Conservation (phyloP, 495 filamentous ascomycete genomes). For the Penicillium subrubescens region DNA sequence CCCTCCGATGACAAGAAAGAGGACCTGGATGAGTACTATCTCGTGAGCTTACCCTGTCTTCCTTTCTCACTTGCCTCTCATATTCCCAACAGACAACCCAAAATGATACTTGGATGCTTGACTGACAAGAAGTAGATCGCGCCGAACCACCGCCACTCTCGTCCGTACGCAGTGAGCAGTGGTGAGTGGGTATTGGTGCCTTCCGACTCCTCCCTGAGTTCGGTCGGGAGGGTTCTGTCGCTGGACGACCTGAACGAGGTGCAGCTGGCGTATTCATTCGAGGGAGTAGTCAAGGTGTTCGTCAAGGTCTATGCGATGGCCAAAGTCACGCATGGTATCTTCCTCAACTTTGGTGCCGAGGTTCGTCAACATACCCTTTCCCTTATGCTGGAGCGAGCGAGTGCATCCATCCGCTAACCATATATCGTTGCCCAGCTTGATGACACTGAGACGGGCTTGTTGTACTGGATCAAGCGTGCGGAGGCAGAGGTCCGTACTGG, state of each 20-base stretch:
- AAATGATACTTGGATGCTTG: background rate
- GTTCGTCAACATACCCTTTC: slow-evolving; percentile 18
- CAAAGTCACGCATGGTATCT: slow-evolving; percentile 38
- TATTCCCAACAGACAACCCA: background rate
- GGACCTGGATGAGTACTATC: background rate
- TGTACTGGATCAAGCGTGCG: slow-evolving; percentile 31
- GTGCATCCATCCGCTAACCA: background rate
- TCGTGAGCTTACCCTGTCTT: background rate
- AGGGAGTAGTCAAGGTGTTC: slow-evolving; percentile 31
- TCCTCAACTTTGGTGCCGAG: slow-evolving; percentile 37
- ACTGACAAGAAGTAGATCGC: slow-evolving; percentile 19
- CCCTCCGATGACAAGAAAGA: background rate
- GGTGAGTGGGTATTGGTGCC: slow-evolving; percentile 35
- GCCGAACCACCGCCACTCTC: slow-evolving; percentile 22
- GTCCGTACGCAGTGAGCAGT: slow-evolving; percentile 38
- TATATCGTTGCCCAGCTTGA: slow-evolving; percentile 28
- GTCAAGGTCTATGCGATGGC: slow-evolving; percentile 38
- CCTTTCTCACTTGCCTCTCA: background rate
- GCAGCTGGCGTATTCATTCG: slow-evolving; percentile 21
- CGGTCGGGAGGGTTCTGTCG: slow-evolving; percentile 12
- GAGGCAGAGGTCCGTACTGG: slow-evolving; percentile 30
- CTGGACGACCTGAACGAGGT: slow-evolving; percentile 23
- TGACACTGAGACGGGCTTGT: slow-evolving; percentile 25
- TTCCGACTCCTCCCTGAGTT: slow-evolving; percentile 8
- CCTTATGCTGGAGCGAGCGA: background rate